These are phyloP conservation scores for Berkeleyomyces basicola DNA, from an alignment of 2,329 filamentous ascomycete species.

Conservation along the genomic window DNA sequence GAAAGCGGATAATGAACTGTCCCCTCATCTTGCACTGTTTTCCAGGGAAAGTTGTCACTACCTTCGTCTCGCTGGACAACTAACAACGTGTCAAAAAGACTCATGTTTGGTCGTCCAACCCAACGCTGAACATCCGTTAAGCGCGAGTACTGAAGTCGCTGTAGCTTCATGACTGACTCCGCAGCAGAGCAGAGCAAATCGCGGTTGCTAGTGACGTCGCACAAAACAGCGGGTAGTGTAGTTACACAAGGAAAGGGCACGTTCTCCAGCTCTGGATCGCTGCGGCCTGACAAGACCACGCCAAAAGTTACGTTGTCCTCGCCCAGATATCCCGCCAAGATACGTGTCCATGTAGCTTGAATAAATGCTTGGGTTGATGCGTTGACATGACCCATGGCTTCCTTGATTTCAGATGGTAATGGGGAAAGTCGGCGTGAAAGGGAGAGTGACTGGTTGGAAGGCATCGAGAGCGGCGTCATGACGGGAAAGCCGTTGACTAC, in stretches of 20 bases:
- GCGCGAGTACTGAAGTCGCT: constrained; percentile 55
- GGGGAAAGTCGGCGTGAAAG: neutral
- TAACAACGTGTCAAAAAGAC: constrained; percentile 71
- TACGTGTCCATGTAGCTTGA: constrained; percentile 60
- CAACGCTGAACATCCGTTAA: constrained; percentile 57
- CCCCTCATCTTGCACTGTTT: constrained; percentile 45
- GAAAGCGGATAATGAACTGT: constrained; percentile 66
- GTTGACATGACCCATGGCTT: constrained; percentile 37
- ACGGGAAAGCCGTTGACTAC: constrained; percentile 59
- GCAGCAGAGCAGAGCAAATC: constrained; percentile 48
- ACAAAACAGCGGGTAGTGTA: constrained; percentile 53
- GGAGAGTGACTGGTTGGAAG: constrained; percentile 20
- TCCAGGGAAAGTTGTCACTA: constrained; percentile 33
- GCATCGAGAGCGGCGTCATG: constrained; percentile 44
- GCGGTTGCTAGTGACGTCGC: constrained; percentile 28
- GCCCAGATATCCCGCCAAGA: constrained; percentile 62
- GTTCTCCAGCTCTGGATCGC: constrained; percentile 38
- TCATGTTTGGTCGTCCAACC: constrained; percentile 45
- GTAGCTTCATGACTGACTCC: constrained; percentile 43
- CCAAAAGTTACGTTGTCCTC: constrained; percentile 63
- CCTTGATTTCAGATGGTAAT: constrained; percentile 28
- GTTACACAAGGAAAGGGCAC: constrained; percentile 64
- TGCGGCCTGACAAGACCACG: constrained; percentile 61
- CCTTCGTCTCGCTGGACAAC: constrained; percentile 47
- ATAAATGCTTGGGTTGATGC: constrained; percentile 61